Percentiles rank a stretch among this genome's conserved stretches.
These are phyloP conservation scores for Aspergillus japonicus DNA, from an alignment of 2,329 filamentous ascomycete genomes.

Conservation along the genomic window DNA sequence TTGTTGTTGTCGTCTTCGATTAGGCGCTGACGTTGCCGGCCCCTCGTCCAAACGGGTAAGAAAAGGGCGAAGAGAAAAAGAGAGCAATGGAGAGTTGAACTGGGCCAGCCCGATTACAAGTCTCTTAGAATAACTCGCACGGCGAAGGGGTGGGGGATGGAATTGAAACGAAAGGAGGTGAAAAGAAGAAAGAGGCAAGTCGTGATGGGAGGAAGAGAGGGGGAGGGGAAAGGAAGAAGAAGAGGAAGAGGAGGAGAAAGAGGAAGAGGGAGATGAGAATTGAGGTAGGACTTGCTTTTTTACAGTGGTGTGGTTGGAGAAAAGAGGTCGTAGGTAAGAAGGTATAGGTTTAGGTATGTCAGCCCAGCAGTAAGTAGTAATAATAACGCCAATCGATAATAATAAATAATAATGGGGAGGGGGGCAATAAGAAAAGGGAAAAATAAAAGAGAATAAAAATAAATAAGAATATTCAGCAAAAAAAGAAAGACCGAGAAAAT, in stretches of 20 bases:
- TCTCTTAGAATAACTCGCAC: conserved; percentile 34
- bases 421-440: conserved; percentile 15
- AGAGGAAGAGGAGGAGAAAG: conserved; percentile 16
- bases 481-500: conserved; percentile 6
- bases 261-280: background rate
- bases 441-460: conserved; percentile 12
- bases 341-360: conserved; percentile 11
- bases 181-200: conserved; percentile 20
- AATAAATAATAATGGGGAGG: conserved; percentile 11
- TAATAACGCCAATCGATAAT: conserved; percentile 17
- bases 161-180: conserved; percentile 23
- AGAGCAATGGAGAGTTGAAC: conserved; percentile 34
- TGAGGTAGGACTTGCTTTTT: conserved; percentile 25
- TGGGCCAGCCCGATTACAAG: conserved; percentile 37
- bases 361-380: conserved; percentile 12
- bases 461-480: conserved; percentile 11
- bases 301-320: conserved; percentile 13
- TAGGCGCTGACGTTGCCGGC: conserved; percentile 23
- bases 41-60: conserved; percentile 23
- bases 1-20: background rate
- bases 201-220: conserved; percentile 15
- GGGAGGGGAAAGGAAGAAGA: conserved; percentile 19
- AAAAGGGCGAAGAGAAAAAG: conserved; percentile 20
- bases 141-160: conserved; percentile 29
- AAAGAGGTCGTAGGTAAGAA: background rate